Evolutionary conservation across 345 rosid species (phyloP).

Genomic region (thale cress (Arabidopsis thaliana)): DNA sequence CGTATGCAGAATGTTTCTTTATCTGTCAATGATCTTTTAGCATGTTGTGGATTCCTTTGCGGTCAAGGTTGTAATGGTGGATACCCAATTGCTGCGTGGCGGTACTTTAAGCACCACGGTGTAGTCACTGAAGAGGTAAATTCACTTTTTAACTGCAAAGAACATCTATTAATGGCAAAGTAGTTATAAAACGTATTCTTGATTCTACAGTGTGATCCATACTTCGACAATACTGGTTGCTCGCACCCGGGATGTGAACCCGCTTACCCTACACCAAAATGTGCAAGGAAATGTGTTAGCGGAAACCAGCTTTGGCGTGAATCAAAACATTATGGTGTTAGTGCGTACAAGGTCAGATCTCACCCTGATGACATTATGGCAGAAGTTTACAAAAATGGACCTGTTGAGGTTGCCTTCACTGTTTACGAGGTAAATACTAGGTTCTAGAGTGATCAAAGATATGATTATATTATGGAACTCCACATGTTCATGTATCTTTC

Average conservation of each 20-base stretch:
- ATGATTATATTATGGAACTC: not conserved
- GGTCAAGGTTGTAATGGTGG: conserved; percentile 95
- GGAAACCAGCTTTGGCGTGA: conserved; percentile 76
- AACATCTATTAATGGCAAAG: not conserved
- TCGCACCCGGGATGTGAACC: conserved; percentile 99
- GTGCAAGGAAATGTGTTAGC: conserved; percentile 72
- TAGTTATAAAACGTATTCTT: conserved; percentile 9
- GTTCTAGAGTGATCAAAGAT: conserved; percentile 1
- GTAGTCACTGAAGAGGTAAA: conserved; percentile 94
- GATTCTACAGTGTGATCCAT: conserved; percentile 77
- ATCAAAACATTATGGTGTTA: conserved; percentile 80
- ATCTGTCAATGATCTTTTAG: conserved; percentile 88
- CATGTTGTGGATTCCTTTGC: conserved; percentile 94
- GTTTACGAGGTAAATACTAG: conserved; percentile 74
- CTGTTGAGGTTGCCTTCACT: conserved; percentile 89
- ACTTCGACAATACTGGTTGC: conserved; percentile 84
- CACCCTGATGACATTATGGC: conserved; percentile 80
- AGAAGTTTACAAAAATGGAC: conserved; percentile 83
- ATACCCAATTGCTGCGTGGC: conserved; percentile 79
- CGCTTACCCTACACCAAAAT: conserved; percentile 83
- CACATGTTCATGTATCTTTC: conserved; percentile 21
- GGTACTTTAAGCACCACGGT: conserved; percentile 71
- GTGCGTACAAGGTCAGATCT: conserved; percentile 70
- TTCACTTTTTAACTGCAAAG: conserved; percentile 15
- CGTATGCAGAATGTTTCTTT: conserved; percentile 73